A percentile compares a stretch with the other conserved stretches of the same genome.
Conservation (phyloP, 106 monocot genomes). For the Acanthochlamys bracteata region DNA sequence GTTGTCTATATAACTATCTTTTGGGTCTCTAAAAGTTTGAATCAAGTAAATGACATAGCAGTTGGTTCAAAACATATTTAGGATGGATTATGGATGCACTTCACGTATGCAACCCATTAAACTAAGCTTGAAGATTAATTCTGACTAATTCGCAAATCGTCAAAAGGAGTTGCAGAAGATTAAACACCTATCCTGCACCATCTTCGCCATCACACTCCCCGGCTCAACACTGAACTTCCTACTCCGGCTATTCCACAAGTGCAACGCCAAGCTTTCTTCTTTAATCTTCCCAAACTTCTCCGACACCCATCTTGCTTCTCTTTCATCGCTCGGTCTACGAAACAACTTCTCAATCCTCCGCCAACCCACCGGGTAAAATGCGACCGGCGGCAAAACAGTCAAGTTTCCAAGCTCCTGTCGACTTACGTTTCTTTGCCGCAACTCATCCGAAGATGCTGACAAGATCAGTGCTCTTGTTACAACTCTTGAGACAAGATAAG, state of each 20-base stretch:
- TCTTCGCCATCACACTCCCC: slow-evolving; percentile 49
- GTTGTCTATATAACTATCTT: too few species aligned
- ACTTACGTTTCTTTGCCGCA: too few species aligned
- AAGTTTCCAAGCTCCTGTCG: slow-evolving; percentile 25
- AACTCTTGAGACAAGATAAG: slow-evolving; percentile 72
- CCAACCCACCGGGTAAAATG: slow-evolving; percentile 80
- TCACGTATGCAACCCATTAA: too few species aligned
- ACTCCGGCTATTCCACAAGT: slow-evolving; percentile 77
- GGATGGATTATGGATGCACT: too few species aligned
- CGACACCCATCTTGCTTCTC: slow-evolving; percentile 27
- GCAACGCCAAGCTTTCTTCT: slow-evolving; percentile 47
- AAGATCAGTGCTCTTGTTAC: slow-evolving; percentile 20
- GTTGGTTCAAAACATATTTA: too few species aligned
- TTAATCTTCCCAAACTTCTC: slow-evolving; percentile 30
- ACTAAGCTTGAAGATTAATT: too few species aligned
- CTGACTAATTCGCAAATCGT: too few species aligned
- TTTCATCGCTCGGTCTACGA: slow-evolving; percentile 17
- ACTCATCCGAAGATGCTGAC: too few species aligned
- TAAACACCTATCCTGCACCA: slow-evolving; percentile 31
- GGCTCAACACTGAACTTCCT: slow-evolving; percentile 34
- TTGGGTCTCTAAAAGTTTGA: too few species aligned
- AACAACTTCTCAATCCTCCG: slow-evolving; percentile 40
- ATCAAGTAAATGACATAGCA: too few species aligned
- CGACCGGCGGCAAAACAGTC: slow-evolving; percentile 38
- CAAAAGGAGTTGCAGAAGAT: slow-evolving; percentile 79